Evolutionary conservation across 2,329 filamentous ascomycete genomes (phyloP).

Genomic region (Talaromyces pinophilus): DNA sequence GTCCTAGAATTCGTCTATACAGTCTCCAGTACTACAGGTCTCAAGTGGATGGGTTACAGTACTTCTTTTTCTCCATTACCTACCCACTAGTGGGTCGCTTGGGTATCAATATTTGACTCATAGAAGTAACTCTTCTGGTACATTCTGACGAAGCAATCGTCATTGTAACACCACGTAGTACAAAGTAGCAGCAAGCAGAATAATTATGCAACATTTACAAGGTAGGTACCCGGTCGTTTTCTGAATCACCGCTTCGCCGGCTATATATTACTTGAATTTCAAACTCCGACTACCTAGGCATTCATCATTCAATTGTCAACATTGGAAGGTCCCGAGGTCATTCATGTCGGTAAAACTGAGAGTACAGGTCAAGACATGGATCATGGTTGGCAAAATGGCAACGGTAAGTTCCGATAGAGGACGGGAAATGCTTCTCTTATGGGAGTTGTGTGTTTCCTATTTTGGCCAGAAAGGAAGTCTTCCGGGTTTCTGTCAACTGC

Average conservation of each 20-base stretch:
- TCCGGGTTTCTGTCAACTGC: background rate
- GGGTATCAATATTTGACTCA: background rate
- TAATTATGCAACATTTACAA: background rate
- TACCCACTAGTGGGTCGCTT: background rate
- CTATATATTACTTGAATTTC: background rate
- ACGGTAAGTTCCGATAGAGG: background rate
- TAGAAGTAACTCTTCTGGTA: background rate
- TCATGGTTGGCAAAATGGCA: background rate
- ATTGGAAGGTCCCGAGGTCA: background rate
- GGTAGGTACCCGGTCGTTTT: background rate
- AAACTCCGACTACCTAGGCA: background rate
- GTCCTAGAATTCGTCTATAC: background rate
- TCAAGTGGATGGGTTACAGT: background rate
- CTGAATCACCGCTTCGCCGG: no score
- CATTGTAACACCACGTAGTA: constrained; percentile 11
- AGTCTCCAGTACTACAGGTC: background rate
- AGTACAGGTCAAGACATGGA: background rate
- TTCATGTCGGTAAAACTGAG: background rate
- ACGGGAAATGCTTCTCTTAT: background rate
- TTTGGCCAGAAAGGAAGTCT: background rate
- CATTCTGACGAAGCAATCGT: background rate
- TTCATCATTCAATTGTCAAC: background rate
- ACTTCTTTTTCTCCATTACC: background rate
- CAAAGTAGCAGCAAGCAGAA: background rate
- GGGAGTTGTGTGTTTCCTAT: background rate